Percentiles rank a stretch among this genome's conserved stretches.
phyloP scores from a whole-genome alignment of 768 basidiomycete species.

The Tulasnella sp. region DNA sequence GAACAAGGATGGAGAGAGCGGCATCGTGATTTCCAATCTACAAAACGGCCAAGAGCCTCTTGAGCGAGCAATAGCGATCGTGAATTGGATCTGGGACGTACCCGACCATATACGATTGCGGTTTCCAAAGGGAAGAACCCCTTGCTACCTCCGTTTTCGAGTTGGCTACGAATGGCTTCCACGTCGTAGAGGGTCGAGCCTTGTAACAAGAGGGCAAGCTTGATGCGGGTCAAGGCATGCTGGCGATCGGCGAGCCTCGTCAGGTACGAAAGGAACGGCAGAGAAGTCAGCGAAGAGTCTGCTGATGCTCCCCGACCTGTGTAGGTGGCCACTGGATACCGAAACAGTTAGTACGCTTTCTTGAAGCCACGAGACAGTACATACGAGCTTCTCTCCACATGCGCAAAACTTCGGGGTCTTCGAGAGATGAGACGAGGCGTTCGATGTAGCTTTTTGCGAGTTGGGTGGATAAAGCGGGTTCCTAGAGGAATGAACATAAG shows the following conservation, averaged over 20 bases:
- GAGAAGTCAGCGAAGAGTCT: constrained; percentile 41
- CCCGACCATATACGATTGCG: constrained; percentile 81
- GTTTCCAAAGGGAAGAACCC: constrained; percentile 69
- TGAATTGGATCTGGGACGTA: constrained; percentile 41
- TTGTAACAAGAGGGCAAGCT: constrained; percentile 77
- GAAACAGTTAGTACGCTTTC: neutral
- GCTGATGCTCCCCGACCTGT: neutral
- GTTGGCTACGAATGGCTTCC: constrained; percentile 48
- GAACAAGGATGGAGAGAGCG: constrained; percentile 69
- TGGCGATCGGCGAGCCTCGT: constrained; percentile 61
- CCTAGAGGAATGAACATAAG: constrained; percentile 45
- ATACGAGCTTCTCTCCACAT: constrained; percentile 15
- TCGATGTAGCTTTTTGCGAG: constrained; percentile 62
- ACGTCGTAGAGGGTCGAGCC: constrained; percentile 72
- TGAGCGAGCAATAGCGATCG: constrained; percentile 33
- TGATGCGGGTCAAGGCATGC: constrained; percentile 65
- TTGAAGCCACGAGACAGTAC: neutral
- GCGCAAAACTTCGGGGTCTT: constrained; percentile 42
- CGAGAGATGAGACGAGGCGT: constrained; percentile 55
- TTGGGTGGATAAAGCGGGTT: constrained; percentile 65
- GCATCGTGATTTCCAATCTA: constrained; percentile 62
- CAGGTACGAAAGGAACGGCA: constrained; percentile 72
- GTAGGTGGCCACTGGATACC: constrained; percentile 5
- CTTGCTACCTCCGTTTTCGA: constrained; percentile 48
- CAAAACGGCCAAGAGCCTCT: neutral